Conservation (phyloP, 2,329 filamentous ascomycete species). For the Xylariaceae sp. region DNA sequence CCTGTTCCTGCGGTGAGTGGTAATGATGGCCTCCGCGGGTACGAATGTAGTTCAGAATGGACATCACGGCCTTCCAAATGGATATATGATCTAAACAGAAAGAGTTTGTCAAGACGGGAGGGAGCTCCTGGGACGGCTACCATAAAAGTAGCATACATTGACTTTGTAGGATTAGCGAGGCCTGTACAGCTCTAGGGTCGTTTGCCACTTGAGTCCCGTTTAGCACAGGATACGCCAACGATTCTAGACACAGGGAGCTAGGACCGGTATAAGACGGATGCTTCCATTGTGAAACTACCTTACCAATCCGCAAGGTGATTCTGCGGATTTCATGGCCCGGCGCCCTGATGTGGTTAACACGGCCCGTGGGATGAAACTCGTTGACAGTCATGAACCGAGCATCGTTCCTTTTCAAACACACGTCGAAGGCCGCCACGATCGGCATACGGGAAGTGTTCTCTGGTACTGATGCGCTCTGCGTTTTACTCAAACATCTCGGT, state of each 20-base stretch:
- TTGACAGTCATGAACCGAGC: background rate
- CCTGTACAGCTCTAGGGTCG: background rate
- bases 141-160: background rate
- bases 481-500: background rate
- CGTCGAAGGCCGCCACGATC: background rate
- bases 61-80: background rate
- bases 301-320: background rate
- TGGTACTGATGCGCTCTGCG: slow-evolving; percentile 5
- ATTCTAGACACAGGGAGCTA: background rate
- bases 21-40: background rate
- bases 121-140: background rate
- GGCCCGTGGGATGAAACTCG: too few species aligned
- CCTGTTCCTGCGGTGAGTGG: background rate
- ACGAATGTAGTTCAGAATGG: background rate
- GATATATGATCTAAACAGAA: background rate
- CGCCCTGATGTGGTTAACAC: background rate
- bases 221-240: background rate
- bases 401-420: background rate
- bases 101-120: background rate
- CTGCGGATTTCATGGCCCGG: background rate
- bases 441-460: slow-evolving; percentile 2
- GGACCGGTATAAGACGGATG: background rate
- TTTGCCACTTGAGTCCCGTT: background rate
- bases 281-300: background rate
- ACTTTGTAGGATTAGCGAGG: background rate